A percentile compares a stretch with the other conserved stretches of the same genome.
These are phyloP conservation scores for Trametes pubescens DNA, from an alignment of 1,284 basidiomycete species.

Conservation along the genomic window DNA sequence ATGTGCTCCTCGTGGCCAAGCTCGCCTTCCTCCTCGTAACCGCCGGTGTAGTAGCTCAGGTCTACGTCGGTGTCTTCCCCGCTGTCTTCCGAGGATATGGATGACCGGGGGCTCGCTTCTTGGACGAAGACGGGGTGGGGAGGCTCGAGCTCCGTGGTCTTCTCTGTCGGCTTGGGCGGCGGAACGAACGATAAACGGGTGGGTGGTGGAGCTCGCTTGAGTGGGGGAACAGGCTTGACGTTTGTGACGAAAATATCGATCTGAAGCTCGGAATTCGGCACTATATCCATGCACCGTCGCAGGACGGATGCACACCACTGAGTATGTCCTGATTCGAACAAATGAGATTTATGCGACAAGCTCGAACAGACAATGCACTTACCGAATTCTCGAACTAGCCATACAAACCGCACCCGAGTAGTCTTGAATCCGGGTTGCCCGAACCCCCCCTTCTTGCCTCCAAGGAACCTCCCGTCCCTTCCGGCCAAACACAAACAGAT, in stretches of 20 bases:
- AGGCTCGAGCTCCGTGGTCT: slow-evolving; percentile 45
- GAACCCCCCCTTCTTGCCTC: slow-evolving; percentile 53
- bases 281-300: slow-evolving; percentile 71
- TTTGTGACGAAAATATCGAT: slow-evolving; percentile 87
- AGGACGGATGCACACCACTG: slow-evolving; percentile 83
- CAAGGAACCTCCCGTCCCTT: slow-evolving; percentile 55
- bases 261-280: slow-evolving; percentile 65
- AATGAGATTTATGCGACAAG: slow-evolving; percentile 2
- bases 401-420: slow-evolving; percentile 78
- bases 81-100: slow-evolving; percentile 42
- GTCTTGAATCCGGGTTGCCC: slow-evolving; percentile 56
- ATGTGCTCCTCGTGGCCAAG: slow-evolving; percentile 60
- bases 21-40: slow-evolving; percentile 45
- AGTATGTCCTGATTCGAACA: slow-evolving; percentile 66
- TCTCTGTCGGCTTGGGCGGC: slow-evolving; percentile 4
- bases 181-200: slow-evolving; percentile 23
- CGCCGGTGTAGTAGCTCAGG: slow-evolving; percentile 55
- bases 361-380: slow-evolving; percentile 38
- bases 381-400: slow-evolving; percentile 87
- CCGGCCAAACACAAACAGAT: slow-evolving; percentile 70
- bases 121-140: slow-evolving; percentile 53
- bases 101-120: slow-evolving; percentile 21
- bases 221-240: slow-evolving; percentile 40
- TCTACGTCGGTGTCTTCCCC: slow-evolving; percentile 53
- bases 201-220: slow-evolving; percentile 7